Evolutionary conservation across 2,329 filamentous ascomycete species (phyloP).

Genomic region (Fusarium fracticaudum): DNA sequence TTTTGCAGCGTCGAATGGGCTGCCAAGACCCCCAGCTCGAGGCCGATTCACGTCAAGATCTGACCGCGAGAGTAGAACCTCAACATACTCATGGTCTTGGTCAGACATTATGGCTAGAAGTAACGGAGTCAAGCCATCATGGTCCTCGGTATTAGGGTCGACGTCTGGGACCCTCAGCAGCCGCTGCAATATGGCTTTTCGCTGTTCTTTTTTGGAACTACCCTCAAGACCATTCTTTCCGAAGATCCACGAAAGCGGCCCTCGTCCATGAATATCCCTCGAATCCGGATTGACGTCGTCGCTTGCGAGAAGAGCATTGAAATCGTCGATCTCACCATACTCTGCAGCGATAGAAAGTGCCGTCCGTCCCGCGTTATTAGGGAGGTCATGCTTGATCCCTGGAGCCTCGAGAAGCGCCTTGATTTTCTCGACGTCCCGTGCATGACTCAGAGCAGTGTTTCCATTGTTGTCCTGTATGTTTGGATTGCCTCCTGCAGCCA

Average conservation of each 20-base stretch:
- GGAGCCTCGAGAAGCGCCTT: not conserved
- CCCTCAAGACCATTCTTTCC: accelerated
- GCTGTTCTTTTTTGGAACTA: not conserved
- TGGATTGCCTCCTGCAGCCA: not conserved
- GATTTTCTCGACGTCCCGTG: accelerated
- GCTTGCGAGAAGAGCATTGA: accelerated
- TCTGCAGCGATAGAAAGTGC: not conserved
- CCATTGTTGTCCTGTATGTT: not conserved
- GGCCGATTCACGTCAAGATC: too few relatives aligned
- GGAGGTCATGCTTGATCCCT: not conserved
- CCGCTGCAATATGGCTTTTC: not conserved
- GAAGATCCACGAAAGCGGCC: not conserved
- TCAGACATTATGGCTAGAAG: not conserved
- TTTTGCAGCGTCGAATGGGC: too few relatives aligned
- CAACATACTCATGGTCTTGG: not conserved
- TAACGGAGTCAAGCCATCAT: not conserved
- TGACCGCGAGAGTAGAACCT: too few relatives aligned
- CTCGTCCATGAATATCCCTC: not conserved
- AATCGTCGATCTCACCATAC: accelerated
- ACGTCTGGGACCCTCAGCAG: not conserved
- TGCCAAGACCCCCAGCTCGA: too few relatives aligned
- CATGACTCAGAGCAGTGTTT: not conserved
- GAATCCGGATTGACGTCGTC: accelerated
- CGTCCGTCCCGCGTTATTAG: accelerated
- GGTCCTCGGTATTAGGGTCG: not conserved